Evolutionary conservation across 148 eudicot species (phyloP).

Genomic region (Heliosperma pusillum): DNA sequence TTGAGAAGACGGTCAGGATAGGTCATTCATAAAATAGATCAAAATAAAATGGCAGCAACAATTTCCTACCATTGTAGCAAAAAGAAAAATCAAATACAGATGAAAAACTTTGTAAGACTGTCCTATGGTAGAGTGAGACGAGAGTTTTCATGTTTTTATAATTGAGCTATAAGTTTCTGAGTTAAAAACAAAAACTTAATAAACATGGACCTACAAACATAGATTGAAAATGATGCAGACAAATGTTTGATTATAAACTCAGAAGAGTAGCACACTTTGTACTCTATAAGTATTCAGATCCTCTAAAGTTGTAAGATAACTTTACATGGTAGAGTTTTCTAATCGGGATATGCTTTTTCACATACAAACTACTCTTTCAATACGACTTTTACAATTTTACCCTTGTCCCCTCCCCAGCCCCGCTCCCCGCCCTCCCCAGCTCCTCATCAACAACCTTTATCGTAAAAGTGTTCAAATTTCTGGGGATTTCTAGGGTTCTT

Average conservation of each 20-base stretch:
- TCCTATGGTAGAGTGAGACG: background rate
- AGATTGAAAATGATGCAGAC: background rate
- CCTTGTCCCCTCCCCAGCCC: too few relatives aligned
- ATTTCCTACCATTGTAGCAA: background rate
- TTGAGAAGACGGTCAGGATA: background rate
- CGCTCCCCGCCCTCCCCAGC: too few relatives aligned
- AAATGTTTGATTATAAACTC: background rate
- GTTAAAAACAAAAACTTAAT: background rate
- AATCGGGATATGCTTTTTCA: too few relatives aligned
- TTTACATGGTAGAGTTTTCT: too few relatives aligned
- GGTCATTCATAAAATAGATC: conserved; percentile 2
- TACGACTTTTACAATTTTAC: too few relatives aligned
- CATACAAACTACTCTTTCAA: too few relatives aligned
- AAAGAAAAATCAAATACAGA: background rate
- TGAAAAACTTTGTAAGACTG: background rate
- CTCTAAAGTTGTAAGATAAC: too few relatives aligned
- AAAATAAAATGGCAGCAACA: background rate
- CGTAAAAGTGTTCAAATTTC: too few relatives aligned
- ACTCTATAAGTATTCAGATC: background rate
- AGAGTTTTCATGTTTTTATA: background rate
- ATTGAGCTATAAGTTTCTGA: background rate
- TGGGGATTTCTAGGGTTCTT: too few relatives aligned
- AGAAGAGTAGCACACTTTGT: background rate
- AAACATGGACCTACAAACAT: background rate
- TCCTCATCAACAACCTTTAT: too few relatives aligned